phyloP scores from a whole-genome alignment of 2,329 filamentous ascomycete genomes.

The Diaporthe longicolla region DNA sequence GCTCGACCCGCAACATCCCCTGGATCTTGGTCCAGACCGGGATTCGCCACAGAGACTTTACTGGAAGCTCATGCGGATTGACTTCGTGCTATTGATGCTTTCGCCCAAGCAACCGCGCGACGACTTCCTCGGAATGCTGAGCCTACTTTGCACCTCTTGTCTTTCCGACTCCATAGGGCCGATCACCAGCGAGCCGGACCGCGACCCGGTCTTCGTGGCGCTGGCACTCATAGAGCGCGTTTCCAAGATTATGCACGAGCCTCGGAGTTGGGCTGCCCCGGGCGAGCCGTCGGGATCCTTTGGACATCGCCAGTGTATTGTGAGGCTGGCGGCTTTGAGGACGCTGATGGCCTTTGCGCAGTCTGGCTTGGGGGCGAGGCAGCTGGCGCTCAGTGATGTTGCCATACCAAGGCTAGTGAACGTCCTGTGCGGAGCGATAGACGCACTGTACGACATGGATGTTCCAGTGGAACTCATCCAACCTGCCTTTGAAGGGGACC shows the following conservation, averaged over 20 bases:
- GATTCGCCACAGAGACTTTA: slow-evolving; percentile 62
- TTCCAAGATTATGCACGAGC: slow-evolving; percentile 73
- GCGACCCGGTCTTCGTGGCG: slow-evolving; percentile 60
- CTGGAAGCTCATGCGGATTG: slow-evolving; percentile 77
- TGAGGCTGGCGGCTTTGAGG: slow-evolving; percentile 63
- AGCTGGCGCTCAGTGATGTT: slow-evolving; percentile 77
- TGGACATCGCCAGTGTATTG: slow-evolving; percentile 57
- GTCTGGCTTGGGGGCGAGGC: slow-evolving; percentile 72
- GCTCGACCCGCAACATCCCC: slow-evolving; percentile 39
- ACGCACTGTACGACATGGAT: slow-evolving; percentile 77
- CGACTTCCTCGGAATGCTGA: slow-evolving; percentile 75
- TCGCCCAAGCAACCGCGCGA: slow-evolving; percentile 74
- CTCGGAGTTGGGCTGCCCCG: slow-evolving; percentile 60
- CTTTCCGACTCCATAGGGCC: slow-evolving; percentile 76
- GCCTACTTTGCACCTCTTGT: slow-evolving; percentile 76
- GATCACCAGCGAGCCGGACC: slow-evolving; percentile 61
- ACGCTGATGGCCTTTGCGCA: slow-evolving; percentile 73
- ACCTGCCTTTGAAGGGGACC: not conserved
- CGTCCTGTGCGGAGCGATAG: slow-evolving; percentile 74
- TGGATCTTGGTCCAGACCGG: slow-evolving; percentile 42
- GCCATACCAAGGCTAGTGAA: slow-evolving; percentile 82
- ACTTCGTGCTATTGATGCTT: slow-evolving; percentile 77
- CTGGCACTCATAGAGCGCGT: slow-evolving; percentile 72
- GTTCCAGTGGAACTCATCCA: slow-evolving; percentile 51
- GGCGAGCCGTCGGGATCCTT: slow-evolving; percentile 43